Conservation (phyloP, 352 stramenopile species). For the Globisporangium irregulare region DNA sequence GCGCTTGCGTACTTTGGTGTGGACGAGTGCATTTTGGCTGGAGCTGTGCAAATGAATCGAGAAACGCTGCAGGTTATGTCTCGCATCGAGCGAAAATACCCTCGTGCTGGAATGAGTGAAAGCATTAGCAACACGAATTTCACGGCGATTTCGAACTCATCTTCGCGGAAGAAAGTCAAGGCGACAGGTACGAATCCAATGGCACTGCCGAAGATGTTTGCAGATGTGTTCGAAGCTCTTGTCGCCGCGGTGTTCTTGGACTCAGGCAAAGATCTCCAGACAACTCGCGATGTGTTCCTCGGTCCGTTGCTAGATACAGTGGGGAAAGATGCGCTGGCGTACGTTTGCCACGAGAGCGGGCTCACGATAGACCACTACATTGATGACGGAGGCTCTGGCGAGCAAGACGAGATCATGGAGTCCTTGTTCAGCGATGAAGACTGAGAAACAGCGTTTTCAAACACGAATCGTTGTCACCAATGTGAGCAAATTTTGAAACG, state of each 20-base stretch:
- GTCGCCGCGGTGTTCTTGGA: conserved; percentile 87
- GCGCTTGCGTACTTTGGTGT: conserved; percentile 75
- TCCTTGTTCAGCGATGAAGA: conserved; percentile 23
- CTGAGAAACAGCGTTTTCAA: neutral
- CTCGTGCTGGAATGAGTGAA: neutral
- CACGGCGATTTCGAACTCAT: neutral
- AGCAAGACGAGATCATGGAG: conserved; percentile 24
- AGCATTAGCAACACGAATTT: conserved; percentile 1
- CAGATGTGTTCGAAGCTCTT: conserved; percentile 85
- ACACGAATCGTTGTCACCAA: neutral
- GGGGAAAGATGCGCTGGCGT: conserved; percentile 62
- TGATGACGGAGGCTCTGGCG: conserved; percentile 12
- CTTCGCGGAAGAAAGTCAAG: conserved; percentile 18
- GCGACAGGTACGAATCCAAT: conserved; percentile 31
- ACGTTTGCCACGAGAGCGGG: conserved; percentile 73
- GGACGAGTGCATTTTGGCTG: conserved; percentile 75
- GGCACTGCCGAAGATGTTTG: conserved; percentile 81
- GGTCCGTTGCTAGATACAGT: conserved; percentile 71
- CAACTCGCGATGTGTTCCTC: conserved; percentile 82
- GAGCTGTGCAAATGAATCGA: conserved; percentile 59
- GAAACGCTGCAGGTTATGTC: conserved; percentile 56
- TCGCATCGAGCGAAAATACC: conserved; percentile 52
- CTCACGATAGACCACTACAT: conserved; percentile 31
- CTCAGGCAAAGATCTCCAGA: conserved; percentile 61
- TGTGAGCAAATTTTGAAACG: neutral